Conservation (phyloP, 805 yeast species). For the Kluyveromyces dobzhanskii region DNA sequence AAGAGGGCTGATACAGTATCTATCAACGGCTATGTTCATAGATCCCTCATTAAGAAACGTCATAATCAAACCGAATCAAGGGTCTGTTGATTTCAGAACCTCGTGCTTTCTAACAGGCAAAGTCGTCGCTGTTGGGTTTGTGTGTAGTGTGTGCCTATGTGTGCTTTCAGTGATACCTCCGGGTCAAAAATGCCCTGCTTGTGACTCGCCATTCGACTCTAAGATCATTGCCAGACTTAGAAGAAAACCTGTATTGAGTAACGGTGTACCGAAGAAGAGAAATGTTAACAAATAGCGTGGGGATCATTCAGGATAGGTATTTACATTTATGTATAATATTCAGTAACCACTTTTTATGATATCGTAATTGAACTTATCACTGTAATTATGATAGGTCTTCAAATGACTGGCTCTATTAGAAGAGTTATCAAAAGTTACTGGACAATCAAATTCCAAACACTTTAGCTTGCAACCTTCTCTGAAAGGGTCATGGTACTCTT, state of each 20-base stretch:
- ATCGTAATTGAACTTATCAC: slow-evolving; percentile 10
- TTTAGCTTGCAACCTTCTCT: slow-evolving; percentile 23
- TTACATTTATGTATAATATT: no score
- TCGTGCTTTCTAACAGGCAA: slow-evolving; percentile 88
- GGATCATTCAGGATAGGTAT: no score
- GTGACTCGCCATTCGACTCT: slow-evolving; percentile 70
- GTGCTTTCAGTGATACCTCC: slow-evolving; percentile 61
- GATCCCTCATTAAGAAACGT: slow-evolving; percentile 78
- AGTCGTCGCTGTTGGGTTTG: slow-evolving; percentile 87
- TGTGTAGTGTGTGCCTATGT: slow-evolving; percentile 91
- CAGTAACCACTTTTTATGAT: slow-evolving; percentile 4
- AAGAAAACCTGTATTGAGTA: slow-evolving; percentile 49
- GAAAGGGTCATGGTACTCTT: slow-evolving; percentile 48
- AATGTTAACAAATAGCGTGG: no score
- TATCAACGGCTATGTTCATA: slow-evolving; percentile 72
- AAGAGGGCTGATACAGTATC: slow-evolving; percentile 72
- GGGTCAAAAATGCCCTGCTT: slow-evolving; percentile 70
- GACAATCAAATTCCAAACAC: slow-evolving; percentile 40
- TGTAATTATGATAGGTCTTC: slow-evolving; percentile 37
- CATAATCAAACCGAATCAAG: slow-evolving; percentile 71
- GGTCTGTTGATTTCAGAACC: slow-evolving; percentile 87
- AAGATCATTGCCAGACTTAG: slow-evolving; percentile 48
- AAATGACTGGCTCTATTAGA: slow-evolving; percentile 40
- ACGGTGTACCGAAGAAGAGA: slow-evolving; percentile 29
- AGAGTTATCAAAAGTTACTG: slow-evolving; percentile 31